Evolutionary conservation across 768 basidiomycete species (phyloP), one percentile per base, ranked within the genome.

Genomic region (Lepiota venenata): DNA sequence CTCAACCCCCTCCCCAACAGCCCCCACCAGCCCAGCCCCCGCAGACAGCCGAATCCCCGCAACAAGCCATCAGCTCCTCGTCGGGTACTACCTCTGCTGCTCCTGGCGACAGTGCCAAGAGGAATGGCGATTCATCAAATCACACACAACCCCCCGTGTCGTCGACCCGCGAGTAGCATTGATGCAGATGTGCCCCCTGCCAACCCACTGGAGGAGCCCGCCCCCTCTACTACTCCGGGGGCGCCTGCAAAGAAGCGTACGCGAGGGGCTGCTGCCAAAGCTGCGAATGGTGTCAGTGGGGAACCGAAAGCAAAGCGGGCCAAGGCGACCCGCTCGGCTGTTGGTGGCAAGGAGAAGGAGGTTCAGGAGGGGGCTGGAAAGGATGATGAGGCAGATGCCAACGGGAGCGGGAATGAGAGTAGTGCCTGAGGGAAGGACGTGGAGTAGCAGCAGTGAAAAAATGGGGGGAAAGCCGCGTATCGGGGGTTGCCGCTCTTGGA

Each of bases 161-260:
- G 61, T 59, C 15, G 40, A 39, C 39, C 12, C 0, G 52, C 61
- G 2, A 57, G 57, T 41, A 63, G 47, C 8, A 55, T 48, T 9
- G 50, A 56, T 21, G 51, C 56, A 6, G 43, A 44, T 9, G 57
- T 45, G 12, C 8, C 10, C 4, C 32, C 32, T 52, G 38, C 16
- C 70, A 68, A 44, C 56, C 68, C 9, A 25, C 64, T 65, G 16
- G 72, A 72, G 62, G 72, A 67, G 56, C 47, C 61, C 18, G 69
- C 66, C 54, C 56, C 47, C 15, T 39, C 47, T 21, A 54, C 50
- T 21, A 47, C 61, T 21, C 4, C 27, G 8, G 10, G 6, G 32
- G 10, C 32, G 9, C 9, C 32, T 11, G 58, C 42, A 56, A 63
- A 45, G 57, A 59, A 56, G 32, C 51, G 59, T 25, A 47, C 36